A percentile compares a stretch with the other conserved stretches of the same genome.
Conservation (phyloP, 2,329 filamentous ascomycete genomes). For the Fusarium sp. region DNA sequence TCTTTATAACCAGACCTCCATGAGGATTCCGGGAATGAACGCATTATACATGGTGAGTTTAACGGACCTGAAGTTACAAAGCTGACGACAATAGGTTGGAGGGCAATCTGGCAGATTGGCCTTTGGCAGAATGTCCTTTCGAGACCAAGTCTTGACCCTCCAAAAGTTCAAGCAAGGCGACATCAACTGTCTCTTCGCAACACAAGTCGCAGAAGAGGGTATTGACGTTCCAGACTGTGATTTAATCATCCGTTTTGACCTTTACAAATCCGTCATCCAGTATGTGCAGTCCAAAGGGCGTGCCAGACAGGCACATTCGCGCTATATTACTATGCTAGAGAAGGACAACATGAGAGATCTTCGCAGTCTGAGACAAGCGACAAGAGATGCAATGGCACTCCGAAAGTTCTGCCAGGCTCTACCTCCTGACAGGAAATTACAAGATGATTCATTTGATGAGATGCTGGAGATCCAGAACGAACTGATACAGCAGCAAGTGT, state of each 20-base stretch:
- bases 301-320: slow-evolving; percentile 81
- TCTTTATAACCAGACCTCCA: slow-evolving; percentile 69
- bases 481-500: slow-evolving; percentile 60
- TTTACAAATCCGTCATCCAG: slow-evolving; percentile 90
- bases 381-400: slow-evolving; percentile 72
- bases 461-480: slow-evolving; percentile 37
- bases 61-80: neutral
- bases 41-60: slow-evolving; percentile 71
- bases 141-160: slow-evolving; percentile 80
- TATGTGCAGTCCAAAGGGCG: slow-evolving; percentile 94
- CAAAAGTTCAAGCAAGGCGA: slow-evolving; percentile 71
- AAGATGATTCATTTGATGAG: slow-evolving; percentile 42
- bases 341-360: slow-evolving; percentile 72
- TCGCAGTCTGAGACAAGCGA: slow-evolving; percentile 69
- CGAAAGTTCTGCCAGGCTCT: slow-evolving; percentile 81
- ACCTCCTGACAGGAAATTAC: slow-evolving; percentile 75
- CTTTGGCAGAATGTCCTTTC: slow-evolving; percentile 75
- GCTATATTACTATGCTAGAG: slow-evolving; percentile 89
- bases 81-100: slow-evolving; percentile 49
- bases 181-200: slow-evolving; percentile 75
- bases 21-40: slow-evolving; percentile 70
- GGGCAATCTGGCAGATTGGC: slow-evolving; percentile 53
- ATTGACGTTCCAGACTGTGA: slow-evolving; percentile 78
- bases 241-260: slow-evolving; percentile 80
- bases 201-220: slow-evolving; percentile 76